Percentiles rank a stretch among this genome's conserved stretches.
phyloP scores from a whole-genome alignment of 139 green algal species.

The Coccomyxa sp. region DNA sequence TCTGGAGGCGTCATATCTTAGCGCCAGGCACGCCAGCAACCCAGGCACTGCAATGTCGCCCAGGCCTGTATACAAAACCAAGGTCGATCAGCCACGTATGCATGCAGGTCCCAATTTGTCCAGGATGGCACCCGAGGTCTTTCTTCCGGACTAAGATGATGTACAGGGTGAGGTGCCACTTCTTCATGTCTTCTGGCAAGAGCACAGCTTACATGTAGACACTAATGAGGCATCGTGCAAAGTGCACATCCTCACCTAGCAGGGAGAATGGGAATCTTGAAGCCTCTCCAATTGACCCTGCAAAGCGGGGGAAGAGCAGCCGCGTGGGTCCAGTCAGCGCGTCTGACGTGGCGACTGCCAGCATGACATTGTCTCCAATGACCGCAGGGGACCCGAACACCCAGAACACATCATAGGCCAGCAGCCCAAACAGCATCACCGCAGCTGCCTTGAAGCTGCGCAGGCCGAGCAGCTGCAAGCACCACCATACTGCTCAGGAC shows the following conservation, averaged over 20 bases:
- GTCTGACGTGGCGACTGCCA: constrained; percentile 55
- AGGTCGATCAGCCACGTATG: too few relatives aligned
- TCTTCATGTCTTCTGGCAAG: too few relatives aligned
- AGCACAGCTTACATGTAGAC: too few relatives aligned
- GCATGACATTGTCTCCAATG: constrained; percentile 79
- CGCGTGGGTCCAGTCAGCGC: constrained; percentile 64
- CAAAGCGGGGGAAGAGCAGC: constrained; percentile 75
- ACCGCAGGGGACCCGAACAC: constrained; percentile 61
- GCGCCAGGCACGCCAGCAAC: constrained; percentile 69
- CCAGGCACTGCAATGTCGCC: constrained; percentile 90
- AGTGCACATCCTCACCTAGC: constrained; percentile 33
- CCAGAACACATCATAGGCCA: constrained; percentile 92
- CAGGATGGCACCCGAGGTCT: too few relatives aligned
- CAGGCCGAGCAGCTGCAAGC: constrained; percentile 63
- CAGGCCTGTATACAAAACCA: constrained; percentile 41
- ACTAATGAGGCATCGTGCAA: too few relatives aligned
- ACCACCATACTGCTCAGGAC: neutral
- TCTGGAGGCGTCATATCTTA: constrained; percentile 74
- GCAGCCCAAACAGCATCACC: constrained; percentile 76
- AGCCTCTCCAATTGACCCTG: constrained; percentile 38
- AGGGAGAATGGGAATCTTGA: constrained; percentile 74
- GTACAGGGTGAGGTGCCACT: too few relatives aligned
- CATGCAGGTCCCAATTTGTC: too few relatives aligned
- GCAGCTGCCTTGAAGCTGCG: constrained; percentile 68
- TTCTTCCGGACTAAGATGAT: too few relatives aligned